Base-by-base conservation (phyloP, 805 yeast species). In the Scheffersomyces ergatensis region DNA sequence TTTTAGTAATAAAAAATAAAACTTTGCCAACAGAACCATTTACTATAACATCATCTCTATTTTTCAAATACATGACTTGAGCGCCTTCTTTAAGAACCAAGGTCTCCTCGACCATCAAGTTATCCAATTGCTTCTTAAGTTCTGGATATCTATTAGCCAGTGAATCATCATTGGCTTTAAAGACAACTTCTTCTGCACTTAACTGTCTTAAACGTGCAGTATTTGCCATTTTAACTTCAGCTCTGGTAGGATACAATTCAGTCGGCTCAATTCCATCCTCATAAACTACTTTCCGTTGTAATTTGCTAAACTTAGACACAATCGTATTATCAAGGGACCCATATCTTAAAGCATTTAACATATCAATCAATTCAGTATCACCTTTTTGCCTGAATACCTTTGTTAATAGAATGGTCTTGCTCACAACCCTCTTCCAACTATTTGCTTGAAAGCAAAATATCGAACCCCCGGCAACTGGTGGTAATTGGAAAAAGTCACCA, bases 401-500 rank as follows among this genome's bases (percentile, higher is more conserved):
- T 2, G 83, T 79, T 39, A 93, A 67, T 33, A 87, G 66, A 23
- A 89, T 76, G 0, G 93, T 89, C 43, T 77, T 74, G 8, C 76
- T 63, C 33, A 93, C 72, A 5, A 80, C 76, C 21, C 61, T 62
- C 14, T 62, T 62, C 99, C 99, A 93, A 19, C 80, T 63, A 2
- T 66, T 57, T 8, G 89, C 74, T 53, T 89, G 85, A 54, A 93
- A 93, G 44, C 96, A 84, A 56, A 84, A 93, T 24, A 57, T 57
- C 2, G 66, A 62, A 31, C 46, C 55, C 17, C 70, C 70, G 9
- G 74, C 67, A 5, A 93, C 95, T 0, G 99, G 99, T 1, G 99
- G 99, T 33, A 93, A 70, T 64, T 93, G 99, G 62, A 85, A 90
- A 58, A 92, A 90, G 63, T 93, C 99, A n/a, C 99, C 99, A 3